Evolutionary conservation across 2,329 filamentous ascomycete species (phyloP), one percentile per base, ranked within the genome.

Genomic region (Colletotrichum siamense): DNA sequence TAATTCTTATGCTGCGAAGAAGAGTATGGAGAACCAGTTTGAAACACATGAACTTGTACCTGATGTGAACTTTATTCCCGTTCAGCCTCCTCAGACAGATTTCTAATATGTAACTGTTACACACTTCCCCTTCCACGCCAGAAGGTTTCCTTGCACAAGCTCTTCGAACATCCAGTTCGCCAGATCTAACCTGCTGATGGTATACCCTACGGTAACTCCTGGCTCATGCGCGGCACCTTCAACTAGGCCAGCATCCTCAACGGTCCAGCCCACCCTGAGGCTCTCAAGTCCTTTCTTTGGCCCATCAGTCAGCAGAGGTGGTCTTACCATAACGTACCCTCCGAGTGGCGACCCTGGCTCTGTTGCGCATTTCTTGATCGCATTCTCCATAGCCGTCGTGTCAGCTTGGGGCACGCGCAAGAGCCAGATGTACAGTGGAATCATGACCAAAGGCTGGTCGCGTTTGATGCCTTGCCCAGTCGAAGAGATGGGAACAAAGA

Each of bases 81-180:
- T 52, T 7, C n/a, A 22, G 44, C 44, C 22, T 52, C 22, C n/a
- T 22, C n/a, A 8, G n/a, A 52, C 44, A 0, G 1, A 18, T 8
- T 30, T 62, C 28, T 36, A 69, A 2, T 59, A 69, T 1, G 66
- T 69, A n/a, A 69, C n/a, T 32, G 66, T 69, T 3, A 69, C 66
- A 2, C 66, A 69, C 30, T 59, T 69, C 13, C 49, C 66, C 1
- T 69, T 61, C 66, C 52, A 69, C 8, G 18, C 15, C 1, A 10
- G 3, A 4, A 39, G 8, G 18, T 69, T 59, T 12, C 24, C 67
- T 59, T 71, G 30, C 0, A 75, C 34, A 15, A 75, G 44, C 57
- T 75, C 57, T 12, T 75, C 49, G 12, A 71, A 75, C 44, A 75
- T 67, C 73, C 73, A 75, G 8, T 64, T 65, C 22, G 67, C 73